Evolutionary conservation across 257 asterid species (phyloP), one percentile per base, ranked within the genome.

Genomic region (Ilex aquifolium): DNA sequence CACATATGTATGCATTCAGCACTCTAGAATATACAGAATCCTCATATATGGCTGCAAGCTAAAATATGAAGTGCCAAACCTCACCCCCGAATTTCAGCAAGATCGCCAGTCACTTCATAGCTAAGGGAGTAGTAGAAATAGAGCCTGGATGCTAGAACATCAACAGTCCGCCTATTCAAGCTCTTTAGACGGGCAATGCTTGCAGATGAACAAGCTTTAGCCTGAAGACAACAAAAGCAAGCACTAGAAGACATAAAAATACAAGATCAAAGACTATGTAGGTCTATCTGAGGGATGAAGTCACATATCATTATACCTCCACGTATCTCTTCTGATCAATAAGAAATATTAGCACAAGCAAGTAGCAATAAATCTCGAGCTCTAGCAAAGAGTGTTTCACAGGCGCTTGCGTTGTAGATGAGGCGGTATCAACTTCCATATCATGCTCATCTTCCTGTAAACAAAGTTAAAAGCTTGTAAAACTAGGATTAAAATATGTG

Each of bases 41-140:
- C 15, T 46, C 6, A 11, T 46, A 46, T 46, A 14, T 46, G 52
- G n/a, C 17, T 63, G 36, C 32, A 53, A 68, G 65, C 21, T 2
- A 46, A 10, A 46, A 14, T 46, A 46, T 46, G n/a, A 46, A 2
- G 12, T 16, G 50, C 36, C 60, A 53, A 39, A 58, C 69, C 78
- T 70, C 75, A 91, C 98, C 98, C 91, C 21, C 98, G 85, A 70
- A 88, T 88, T 70, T 81, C 95, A 62, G 91, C 89, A 74, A 88
- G 98, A 75, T 88, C 88, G 36, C 88, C 95, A 49, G 91, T 91
- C 40, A 82, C 86, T 64, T 91, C 98, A 72, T 88, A 82, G 88
- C 96, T 82, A 57, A 91, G 70, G 57, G 96, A 91, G 74, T 91
- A 86, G 82, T 84, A 91, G 64, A 75, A 82, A 79, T 88, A 91